phyloP scores from a whole-genome alignment of 139 green algal species.

The Mychonastes homosphaera region DNA sequence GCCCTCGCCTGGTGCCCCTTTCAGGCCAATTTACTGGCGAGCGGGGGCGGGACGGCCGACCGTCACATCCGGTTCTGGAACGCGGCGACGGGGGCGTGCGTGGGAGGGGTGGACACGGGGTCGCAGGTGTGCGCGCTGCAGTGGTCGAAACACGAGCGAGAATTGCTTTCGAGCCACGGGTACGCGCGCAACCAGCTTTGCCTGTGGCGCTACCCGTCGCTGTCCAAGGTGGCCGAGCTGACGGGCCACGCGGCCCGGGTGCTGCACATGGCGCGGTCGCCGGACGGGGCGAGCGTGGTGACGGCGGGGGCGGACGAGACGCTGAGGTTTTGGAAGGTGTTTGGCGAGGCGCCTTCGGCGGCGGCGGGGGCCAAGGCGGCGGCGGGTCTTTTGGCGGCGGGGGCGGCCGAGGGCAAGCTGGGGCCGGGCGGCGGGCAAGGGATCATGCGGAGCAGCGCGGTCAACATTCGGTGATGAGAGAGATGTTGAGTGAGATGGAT shows the following conservation, averaged over 20 bases:
- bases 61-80: constrained; percentile 97
- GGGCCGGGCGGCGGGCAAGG: no score
- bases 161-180: constrained; percentile 95
- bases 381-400: no score
- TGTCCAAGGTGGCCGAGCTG: constrained; percentile 81
- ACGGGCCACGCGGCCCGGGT: constrained; percentile 90
- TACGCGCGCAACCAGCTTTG: constrained; percentile 96
- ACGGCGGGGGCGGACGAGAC: constrained; percentile 77
- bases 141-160: constrained; percentile 95
- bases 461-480: no score
- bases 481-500: no score
- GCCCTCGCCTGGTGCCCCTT: constrained; percentile 74
- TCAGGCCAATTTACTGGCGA: constrained; percentile 87
- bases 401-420: no score
- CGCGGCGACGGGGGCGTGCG: constrained; percentile 65
- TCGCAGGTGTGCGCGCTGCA: constrained; percentile 90
- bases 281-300: constrained; percentile 71
- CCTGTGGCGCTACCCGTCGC: constrained; percentile 80
- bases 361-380: no score
- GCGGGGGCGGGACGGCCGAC: constrained; percentile 89
- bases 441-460: no score
- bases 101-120: constrained; percentile 85
- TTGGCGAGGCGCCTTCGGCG: no score
- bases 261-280: constrained; percentile 86
- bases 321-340: constrained; percentile 93